A percentile compares a stretch with the other conserved stretches of the same genome.
These are phyloP conservation scores for Dissophora globulifera DNA, from an alignment of 192 early-diverging fungal species.

Conservation along the genomic window DNA sequence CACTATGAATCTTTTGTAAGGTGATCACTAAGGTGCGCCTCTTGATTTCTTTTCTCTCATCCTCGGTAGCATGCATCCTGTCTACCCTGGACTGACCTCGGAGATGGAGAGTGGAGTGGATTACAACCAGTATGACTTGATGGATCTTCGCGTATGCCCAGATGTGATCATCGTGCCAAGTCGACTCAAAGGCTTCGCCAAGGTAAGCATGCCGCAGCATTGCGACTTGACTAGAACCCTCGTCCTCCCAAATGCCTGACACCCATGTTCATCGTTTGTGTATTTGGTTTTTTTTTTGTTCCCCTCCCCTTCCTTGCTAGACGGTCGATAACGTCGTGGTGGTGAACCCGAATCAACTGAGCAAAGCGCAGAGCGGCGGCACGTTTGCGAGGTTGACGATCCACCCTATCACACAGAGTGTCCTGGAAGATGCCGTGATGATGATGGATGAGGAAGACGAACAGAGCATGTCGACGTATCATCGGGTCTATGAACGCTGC, in stretches of 20 bases:
- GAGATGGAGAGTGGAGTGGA: conserved; percentile 46
- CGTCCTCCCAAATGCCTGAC: too few relatives aligned
- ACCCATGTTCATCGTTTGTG: too few relatives aligned
- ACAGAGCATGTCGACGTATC: conserved; percentile 22
- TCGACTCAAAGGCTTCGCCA: conserved; percentile 77
- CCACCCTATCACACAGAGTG: conserved; percentile 60
- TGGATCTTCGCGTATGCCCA: conserved; percentile 69
- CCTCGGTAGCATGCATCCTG: conserved; percentile 90
- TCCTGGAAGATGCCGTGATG: conserved; percentile 20
- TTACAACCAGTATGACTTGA: conserved; percentile 44
- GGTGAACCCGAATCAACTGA: conserved; percentile 85
- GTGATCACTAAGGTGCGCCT: too few relatives aligned
- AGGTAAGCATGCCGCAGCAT: conserved; percentile 50
- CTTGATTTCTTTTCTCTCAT: conserved; percentile 3
- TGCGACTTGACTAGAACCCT: too few relatives aligned
- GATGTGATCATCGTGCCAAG: conserved; percentile 88
- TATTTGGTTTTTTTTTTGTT: not conserved
- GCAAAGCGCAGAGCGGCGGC: conserved; percentile 77
- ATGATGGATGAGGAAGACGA: conserved; percentile 52
- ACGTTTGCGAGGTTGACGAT: conserved; percentile 84
- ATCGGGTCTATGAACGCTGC: conserved; percentile 47
- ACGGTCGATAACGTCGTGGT: conserved; percentile 78
- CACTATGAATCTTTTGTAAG: too few relatives aligned
- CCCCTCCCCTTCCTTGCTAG: conserved; percentile 12
- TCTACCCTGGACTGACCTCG: conserved; percentile 71